Percentiles rank a stretch among this genome's conserved stretches.
phyloP scores from a whole-genome alignment of 371 early-diverging fungal genomes.

The Mortierella polycephala region DNA sequence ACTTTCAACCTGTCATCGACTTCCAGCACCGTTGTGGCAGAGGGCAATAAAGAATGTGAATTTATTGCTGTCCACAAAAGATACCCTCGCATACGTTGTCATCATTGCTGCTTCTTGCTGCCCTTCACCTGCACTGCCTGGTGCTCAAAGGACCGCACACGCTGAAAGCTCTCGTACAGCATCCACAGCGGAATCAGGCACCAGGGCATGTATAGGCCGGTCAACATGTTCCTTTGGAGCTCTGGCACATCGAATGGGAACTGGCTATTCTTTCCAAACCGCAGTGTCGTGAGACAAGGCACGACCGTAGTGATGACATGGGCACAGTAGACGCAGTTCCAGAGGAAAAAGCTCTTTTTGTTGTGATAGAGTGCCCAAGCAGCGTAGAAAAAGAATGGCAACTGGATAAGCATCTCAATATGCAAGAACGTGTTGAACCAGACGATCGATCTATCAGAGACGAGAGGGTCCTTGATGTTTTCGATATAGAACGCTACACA shows the following conservation, averaged over 20 bases:
- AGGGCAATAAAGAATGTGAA: no score
- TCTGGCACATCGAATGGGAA: slow-evolving; percentile 39
- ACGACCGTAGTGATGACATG: slow-evolving; percentile 55
- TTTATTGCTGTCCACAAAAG: no score
- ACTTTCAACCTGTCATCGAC: neutral
- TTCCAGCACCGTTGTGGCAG: no score
- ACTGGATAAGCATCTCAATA: slow-evolving; percentile 41
- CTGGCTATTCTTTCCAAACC: slow-evolving; percentile 19
- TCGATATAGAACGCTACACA: slow-evolving; percentile 38
- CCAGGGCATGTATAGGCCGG: slow-evolving; percentile 38
- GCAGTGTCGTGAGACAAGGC: slow-evolving; percentile 38
- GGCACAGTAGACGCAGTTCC: slow-evolving; percentile 48
- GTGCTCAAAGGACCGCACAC: slow-evolving; percentile 37
- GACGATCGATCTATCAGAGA: slow-evolving; percentile 24
- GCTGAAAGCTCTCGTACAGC: slow-evolving; percentile 43
- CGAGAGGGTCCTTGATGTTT: slow-evolving; percentile 40
- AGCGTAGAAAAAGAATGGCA: slow-evolving; percentile 48
- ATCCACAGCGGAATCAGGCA: slow-evolving; percentile 50
- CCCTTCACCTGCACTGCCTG: neutral
- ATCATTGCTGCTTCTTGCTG: slow-evolving; percentile 17
- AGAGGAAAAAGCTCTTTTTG: slow-evolving; percentile 24
- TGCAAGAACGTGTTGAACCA: slow-evolving; percentile 55
- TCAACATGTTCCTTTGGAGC: slow-evolving; percentile 28
- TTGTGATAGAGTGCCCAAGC: slow-evolving; percentile 46
- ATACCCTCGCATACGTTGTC: no score